A percentile compares a stretch with the other conserved stretches of the same genome.
Evolutionary conservation across 2,329 filamentous ascomycete genomes (phyloP).

Genomic region (Elsinoe australis): DNA sequence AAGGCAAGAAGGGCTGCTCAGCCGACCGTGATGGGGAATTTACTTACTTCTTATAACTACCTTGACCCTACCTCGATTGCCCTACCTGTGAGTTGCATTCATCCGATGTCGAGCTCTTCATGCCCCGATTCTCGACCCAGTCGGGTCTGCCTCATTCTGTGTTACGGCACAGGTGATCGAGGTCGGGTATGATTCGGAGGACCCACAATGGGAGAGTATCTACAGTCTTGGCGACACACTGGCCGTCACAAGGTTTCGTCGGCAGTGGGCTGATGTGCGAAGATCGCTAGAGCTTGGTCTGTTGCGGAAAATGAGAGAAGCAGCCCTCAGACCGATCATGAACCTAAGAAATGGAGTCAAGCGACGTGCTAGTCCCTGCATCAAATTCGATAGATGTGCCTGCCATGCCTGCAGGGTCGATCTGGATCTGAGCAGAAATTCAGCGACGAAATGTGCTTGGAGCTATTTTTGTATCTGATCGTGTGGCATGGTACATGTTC

Average conservation of each 20-base stretch:
- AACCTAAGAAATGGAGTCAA: neutral
- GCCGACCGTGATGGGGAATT: neutral
- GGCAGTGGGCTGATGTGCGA: constrained; percentile 9
- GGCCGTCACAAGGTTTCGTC: constrained; percentile 3
- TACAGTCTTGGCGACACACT: neutral
- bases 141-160: neutral
- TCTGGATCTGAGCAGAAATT: neutral
- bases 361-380: neutral
- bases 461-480: constrained; percentile 7
- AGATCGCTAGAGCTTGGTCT: constrained; percentile 10
- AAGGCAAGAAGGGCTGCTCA: neutral
- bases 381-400: constrained; percentile 7
- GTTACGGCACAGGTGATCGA: constrained; percentile 2
- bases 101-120: neutral
- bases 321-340: constrained; percentile 3
- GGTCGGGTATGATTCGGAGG: constrained; percentile 7
- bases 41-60: constrained; percentile 2
- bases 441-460: neutral
- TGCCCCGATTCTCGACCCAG: constrained; percentile 5
- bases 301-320: constrained; percentile 3
- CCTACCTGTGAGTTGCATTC: neutral
- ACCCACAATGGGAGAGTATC: neutral
- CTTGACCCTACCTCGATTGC: neutral
- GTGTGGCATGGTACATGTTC: neutral
- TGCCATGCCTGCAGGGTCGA: constrained; percentile 8